Evolutionary conservation across 2,329 filamentous ascomycete genomes (phyloP).

Genomic region (Intubia oerlemansii): DNA sequence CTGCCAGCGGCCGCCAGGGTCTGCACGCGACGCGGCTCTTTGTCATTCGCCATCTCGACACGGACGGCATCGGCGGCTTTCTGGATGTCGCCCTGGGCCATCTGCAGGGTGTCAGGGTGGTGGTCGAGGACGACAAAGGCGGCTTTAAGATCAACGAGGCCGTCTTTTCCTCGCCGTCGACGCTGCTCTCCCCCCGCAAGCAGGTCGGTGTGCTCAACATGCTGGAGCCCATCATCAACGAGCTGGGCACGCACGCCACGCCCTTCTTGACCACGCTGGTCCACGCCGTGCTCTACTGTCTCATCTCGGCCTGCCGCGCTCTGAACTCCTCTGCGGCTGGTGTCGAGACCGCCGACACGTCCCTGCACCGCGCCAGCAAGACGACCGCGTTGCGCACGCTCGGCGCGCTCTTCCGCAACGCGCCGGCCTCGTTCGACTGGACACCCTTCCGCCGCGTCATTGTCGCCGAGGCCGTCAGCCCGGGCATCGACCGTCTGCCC

Average conservation of each 20-base stretch:
- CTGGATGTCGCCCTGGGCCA: constrained; percentile 61
- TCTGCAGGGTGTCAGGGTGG: constrained; percentile 37
- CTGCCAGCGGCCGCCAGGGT: constrained; percentile 55
- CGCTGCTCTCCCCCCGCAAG: constrained; percentile 48
- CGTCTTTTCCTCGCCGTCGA: constrained; percentile 22
- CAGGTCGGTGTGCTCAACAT: constrained; percentile 86
- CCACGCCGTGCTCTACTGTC: constrained; percentile 62
- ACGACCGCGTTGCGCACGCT: constrained; percentile 67
- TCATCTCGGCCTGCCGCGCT: constrained; percentile 46
- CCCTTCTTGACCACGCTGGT: constrained; percentile 48
- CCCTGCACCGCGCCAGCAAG: constrained; percentile 43
- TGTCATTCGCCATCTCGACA: constrained; percentile 55
- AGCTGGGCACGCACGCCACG: constrained; percentile 53
- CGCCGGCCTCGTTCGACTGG: constrained; percentile 43
- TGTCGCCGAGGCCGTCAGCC: constrained; percentile 53
- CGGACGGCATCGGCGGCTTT: constrained; percentile 59
- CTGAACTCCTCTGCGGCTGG: constrained; percentile 13
- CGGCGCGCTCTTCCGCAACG: constrained; percentile 55
- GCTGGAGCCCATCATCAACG: constrained; percentile 68
- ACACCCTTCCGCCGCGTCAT: constrained; percentile 46
- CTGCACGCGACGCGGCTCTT: constrained; percentile 65
- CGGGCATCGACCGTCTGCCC: constrained; percentile 57
- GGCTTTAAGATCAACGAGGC: constrained; percentile 28
- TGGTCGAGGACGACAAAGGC: constrained; percentile 20
- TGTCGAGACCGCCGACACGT: constrained; percentile 13